A percentile compares a stretch with the other conserved stretches of the same genome.
phyloP scores from a whole-genome alignment of 2,329 filamentous ascomycete genomes.

The Penicillium sp. region DNA sequence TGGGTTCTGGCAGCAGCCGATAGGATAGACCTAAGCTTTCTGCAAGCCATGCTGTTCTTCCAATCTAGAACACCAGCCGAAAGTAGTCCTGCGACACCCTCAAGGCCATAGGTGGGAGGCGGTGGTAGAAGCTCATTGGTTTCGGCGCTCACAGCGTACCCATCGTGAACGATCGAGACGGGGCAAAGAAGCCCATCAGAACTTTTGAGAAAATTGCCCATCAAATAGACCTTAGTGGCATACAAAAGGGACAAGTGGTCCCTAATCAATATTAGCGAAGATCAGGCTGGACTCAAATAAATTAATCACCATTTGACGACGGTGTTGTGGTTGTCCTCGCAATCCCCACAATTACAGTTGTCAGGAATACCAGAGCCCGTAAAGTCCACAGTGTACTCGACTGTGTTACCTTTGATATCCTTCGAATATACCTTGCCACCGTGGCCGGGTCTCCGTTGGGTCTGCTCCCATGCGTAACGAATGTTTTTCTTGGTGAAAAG shows the following conservation, averaged over 20 bases:
- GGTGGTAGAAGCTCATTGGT: background rate
- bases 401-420: background rate
- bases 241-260: background rate
- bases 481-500: conserved; percentile 3
- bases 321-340: background rate
- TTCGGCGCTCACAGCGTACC: background rate
- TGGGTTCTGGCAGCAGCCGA: background rate
- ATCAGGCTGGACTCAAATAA: background rate
- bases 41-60: background rate
- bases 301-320: background rate
- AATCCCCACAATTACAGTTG: background rate
- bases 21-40: background rate
- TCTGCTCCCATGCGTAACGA: background rate
- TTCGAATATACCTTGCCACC: background rate
- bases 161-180: background rate
- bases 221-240: background rate
- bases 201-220: background rate
- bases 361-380: background rate
- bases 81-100: background rate
- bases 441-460: background rate
- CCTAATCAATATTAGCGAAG: background rate
- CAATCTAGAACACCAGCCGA: background rate
- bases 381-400: background rate
- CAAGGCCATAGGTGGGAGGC: background rate
- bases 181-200: background rate